Evolutionary conservation across 2,329 filamentous ascomycete species (phyloP).

Genomic region (Salinomyces thailandicus): DNA sequence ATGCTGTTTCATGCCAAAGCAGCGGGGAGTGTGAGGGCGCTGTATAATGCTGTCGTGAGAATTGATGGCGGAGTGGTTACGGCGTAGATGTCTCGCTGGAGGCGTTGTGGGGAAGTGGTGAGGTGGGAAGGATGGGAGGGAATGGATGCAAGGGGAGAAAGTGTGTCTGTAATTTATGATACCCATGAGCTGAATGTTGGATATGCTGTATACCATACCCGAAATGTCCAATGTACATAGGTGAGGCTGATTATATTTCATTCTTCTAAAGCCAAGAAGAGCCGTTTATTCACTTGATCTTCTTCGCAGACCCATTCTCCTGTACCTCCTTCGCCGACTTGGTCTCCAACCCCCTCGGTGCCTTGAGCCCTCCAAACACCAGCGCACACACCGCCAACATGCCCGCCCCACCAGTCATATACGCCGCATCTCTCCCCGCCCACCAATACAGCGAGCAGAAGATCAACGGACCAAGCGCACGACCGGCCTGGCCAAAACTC

Average conservation of each 20-base stretch:
- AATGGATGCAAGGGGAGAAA: too few relatives aligned
- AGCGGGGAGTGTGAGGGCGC: constrained; percentile 11
- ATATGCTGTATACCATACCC: too few relatives aligned
- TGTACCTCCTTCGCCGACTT: neutral
- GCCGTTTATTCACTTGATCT: neutral
- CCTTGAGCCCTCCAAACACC: constrained; percentile 61
- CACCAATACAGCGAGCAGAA: constrained; percentile 99
- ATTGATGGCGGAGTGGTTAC: constrained; percentile 11
- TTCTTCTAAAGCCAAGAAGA: too few relatives aligned
- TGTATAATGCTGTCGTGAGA: constrained; percentile 15
- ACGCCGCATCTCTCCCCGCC: constrained; percentile 81
- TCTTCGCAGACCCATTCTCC: constrained; percentile 1
- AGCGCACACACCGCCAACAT: constrained; percentile 64
- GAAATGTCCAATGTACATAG: too few relatives aligned
- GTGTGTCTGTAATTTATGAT: too few relatives aligned
- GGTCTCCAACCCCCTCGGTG: constrained; percentile 35
- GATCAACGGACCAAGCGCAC: constrained; percentile 73
- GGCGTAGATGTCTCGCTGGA: too few relatives aligned
- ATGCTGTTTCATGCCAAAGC: constrained; percentile 27
- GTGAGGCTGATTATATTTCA: too few relatives aligned
- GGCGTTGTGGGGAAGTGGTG: too few relatives aligned
- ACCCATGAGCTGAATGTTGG: too few relatives aligned
- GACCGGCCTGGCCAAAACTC: constrained; percentile 71
- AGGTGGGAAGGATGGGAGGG: too few relatives aligned
- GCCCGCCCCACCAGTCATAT: constrained; percentile 66